Percentiles rank a stretch among this genome's conserved stretches.
These are phyloP conservation scores for Exsudoporus floridanus DNA, from an alignment of 1,284 basidiomycete species.

Conservation along the genomic window DNA sequence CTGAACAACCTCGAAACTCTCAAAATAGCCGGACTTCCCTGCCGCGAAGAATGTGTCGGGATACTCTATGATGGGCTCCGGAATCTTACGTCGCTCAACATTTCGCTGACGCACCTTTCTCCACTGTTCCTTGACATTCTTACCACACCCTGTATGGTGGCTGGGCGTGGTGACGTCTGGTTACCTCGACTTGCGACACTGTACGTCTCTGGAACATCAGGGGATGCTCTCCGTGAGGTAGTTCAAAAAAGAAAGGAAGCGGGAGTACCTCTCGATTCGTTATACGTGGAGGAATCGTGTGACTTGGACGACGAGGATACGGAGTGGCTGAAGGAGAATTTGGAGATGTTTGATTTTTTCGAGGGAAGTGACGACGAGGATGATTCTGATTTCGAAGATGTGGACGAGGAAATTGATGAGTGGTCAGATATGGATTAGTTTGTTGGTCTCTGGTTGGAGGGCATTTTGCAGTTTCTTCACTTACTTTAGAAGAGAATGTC, in stretches of 20 bases:
- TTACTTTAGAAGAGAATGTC: not conserved
- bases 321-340: conserved; percentile 46
- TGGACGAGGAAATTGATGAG: conserved; percentile 18
- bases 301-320: conserved; percentile 38
- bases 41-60: conserved; percentile 34
- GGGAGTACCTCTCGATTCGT: conserved; percentile 44
- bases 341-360: conserved; percentile 50
- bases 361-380: conserved; percentile 47
- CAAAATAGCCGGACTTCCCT: conserved; percentile 50
- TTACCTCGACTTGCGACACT: conserved; percentile 43
- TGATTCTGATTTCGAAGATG: conserved; percentile 21
- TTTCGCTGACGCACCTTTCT: conserved; percentile 38
- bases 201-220: conserved; percentile 44
- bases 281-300: conserved; percentile 47
- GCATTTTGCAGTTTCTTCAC: not conserved
- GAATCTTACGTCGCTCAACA: conserved; percentile 43
- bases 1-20: conserved; percentile 47
- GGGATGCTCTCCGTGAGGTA: conserved; percentile 42
- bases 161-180: conserved; percentile 5
- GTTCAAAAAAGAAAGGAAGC: conserved; percentile 43
- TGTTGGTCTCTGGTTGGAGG: no score
- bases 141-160: conserved; percentile 16
- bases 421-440: conserved; percentile 18
- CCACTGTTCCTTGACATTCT: conserved; percentile 43
- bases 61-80: conserved; percentile 45